These are phyloP conservation scores for Kwoniella pini DNA, from an alignment of 768 basidiomycete species.

Conservation along the genomic window DNA sequence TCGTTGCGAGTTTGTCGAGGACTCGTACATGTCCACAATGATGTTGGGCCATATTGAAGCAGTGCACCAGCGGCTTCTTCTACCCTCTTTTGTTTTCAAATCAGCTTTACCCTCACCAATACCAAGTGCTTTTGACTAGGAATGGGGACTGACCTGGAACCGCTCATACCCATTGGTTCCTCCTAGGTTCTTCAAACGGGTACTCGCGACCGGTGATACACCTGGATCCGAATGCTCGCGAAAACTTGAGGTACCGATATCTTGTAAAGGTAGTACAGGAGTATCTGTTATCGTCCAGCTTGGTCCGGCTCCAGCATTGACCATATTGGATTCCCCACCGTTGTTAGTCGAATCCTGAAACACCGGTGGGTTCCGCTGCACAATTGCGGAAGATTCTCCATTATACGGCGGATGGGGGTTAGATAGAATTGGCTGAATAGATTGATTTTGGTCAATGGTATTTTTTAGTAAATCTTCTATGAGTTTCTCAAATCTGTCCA, in stretches of 20 bases:
- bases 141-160: constrained; percentile 21
- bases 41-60: constrained; percentile 29
- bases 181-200: constrained; percentile 7
- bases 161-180: constrained; percentile 12
- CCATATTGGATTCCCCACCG: neutral
- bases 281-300: neutral
- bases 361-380: neutral
- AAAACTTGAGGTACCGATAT: neutral
- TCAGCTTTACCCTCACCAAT: too few relatives aligned
- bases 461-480: constrained; percentile 16
- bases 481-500: constrained; percentile 28
- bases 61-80: constrained; percentile 26
- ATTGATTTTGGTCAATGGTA: neutral
- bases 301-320: constrained; percentile 2
- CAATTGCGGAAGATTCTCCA: too few relatives aligned
- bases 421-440: neutral
- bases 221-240: constrained; percentile 4
- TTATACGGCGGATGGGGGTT: neutral
- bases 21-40: constrained; percentile 23
- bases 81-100: constrained; percentile 10
- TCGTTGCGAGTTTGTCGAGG: neutral
- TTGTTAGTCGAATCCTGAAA: too few relatives aligned
- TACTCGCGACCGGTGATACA: neutral
- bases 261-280: neutral
- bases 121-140: too few relatives aligned